Percentiles rank a stretch among this genome's conserved stretches.
Evolutionary conservation across 768 basidiomycete genomes (phyloP).

Genomic region (Fibroporia radiculosa): DNA sequence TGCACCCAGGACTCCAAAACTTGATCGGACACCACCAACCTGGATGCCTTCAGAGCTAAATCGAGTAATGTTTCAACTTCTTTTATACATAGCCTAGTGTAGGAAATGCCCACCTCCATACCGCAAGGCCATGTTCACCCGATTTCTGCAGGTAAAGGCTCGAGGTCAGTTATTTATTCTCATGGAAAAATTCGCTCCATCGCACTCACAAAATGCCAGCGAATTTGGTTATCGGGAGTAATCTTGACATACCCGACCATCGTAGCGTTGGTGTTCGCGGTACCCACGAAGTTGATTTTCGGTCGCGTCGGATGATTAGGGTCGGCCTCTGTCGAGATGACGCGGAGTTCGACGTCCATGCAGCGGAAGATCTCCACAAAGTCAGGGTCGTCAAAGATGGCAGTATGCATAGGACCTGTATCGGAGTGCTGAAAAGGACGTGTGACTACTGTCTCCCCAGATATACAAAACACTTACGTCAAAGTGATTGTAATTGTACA

Average conservation of each 20-base stretch:
- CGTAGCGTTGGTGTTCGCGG: slow-evolving; percentile 36
- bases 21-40: slow-evolving; percentile 51
- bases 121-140: slow-evolving; percentile 42
- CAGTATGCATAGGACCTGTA: slow-evolving; percentile 28
- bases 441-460: too few relatives aligned
- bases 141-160: slow-evolving; percentile 14
- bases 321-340: slow-evolving; percentile 36
- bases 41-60: slow-evolving; percentile 28
- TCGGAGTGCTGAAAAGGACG: slow-evolving; percentile 23
- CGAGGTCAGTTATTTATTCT: background rate
- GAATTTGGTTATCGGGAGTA: slow-evolving; percentile 48
- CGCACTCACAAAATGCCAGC: slow-evolving; percentile 56
- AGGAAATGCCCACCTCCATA: slow-evolving; percentile 44
- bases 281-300: slow-evolving; percentile 43
- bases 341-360: slow-evolving; percentile 37
- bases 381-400: slow-evolving; percentile 42
- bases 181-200: background rate
- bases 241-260: slow-evolving; percentile 49
- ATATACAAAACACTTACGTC: slow-evolving; percentile 16
- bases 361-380: slow-evolving; percentile 48
- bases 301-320: slow-evolving; percentile 43
- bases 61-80: background rate
- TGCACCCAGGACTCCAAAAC: slow-evolving; percentile 47
- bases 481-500: slow-evolving; percentile 42
- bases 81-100: background rate